Evolutionary conservation across 2,329 filamentous ascomycete species (phyloP).

Genomic region (Clarireedia homoeocarpa): DNA sequence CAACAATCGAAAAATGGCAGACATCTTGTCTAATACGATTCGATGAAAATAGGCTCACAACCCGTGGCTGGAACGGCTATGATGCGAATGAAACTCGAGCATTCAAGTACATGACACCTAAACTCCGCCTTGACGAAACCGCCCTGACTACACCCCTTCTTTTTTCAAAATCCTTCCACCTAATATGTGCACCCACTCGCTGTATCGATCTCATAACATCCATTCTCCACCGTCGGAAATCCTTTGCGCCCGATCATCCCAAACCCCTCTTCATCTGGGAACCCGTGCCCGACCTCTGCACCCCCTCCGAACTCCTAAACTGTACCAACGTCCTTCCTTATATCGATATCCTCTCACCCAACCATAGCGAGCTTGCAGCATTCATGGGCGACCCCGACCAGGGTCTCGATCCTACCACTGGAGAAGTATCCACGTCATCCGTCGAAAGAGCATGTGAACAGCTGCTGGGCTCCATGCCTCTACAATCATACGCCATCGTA

Average conservation of each 20-base stretch:
- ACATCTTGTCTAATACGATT: constrained; percentile 60
- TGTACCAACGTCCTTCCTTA: constrained; percentile 55
- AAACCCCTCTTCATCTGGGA: constrained; percentile 87
- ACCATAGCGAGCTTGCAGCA: constrained; percentile 78
- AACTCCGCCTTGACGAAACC: constrained; percentile 67
- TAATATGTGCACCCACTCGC: constrained; percentile 73
- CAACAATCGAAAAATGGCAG: constrained; percentile 63
- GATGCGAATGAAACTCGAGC: constrained; percentile 59
- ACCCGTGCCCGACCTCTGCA: constrained; percentile 83
- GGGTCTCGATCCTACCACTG: constrained; percentile 27
- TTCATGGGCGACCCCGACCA: constrained; percentile 59
- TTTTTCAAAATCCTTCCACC: constrained; percentile 70
- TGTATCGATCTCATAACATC: constrained; percentile 68
- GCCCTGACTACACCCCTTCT: constrained; percentile 63
- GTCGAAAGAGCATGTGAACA: constrained; percentile 55
- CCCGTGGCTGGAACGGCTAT: constrained; percentile 90
- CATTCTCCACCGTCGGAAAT: constrained; percentile 54
- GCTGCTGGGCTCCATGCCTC: constrained; percentile 55
- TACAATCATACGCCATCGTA: constrained; percentile 58
- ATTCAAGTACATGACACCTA: constrained; percentile 84
- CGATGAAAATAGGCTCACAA: constrained; percentile 64
- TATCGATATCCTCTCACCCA: constrained; percentile 64
- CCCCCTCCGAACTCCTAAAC: constrained; percentile 57
- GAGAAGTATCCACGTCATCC: constrained; percentile 42
- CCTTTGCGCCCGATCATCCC: constrained; percentile 29